These are phyloP conservation scores for Botrytis fragariae DNA, from an alignment of 2,329 filamentous ascomycete species.

Conservation along the genomic window DNA sequence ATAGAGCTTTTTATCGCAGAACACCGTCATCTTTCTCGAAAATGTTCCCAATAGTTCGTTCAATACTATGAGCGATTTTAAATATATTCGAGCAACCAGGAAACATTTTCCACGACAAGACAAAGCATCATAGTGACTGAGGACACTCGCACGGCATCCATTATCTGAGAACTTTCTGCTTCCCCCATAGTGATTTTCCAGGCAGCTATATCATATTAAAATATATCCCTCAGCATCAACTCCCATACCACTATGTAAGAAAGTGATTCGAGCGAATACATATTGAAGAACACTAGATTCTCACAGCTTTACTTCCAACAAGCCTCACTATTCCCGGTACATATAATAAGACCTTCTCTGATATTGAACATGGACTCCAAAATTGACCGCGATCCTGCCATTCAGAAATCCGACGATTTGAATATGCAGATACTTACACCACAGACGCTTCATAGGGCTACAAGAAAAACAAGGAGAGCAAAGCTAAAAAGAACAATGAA, in stretches of 20 bases:
- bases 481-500: too few relatives aligned
- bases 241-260: background rate
- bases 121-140: background rate
- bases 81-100: background rate
- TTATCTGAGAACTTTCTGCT: background rate
- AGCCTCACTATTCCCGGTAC: background rate
- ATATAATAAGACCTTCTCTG: rapidly evolving
- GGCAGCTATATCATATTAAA: rapidly evolving
- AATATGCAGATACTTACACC: background rate
- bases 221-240: rapidly evolving
- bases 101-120: background rate
- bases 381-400: background rate
- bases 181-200: background rate
- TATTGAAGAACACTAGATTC: background rate
- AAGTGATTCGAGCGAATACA: background rate
- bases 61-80: rapidly evolving
- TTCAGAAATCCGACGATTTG: background rate
- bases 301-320: background rate
- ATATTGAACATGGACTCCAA: background rate
- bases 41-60: background rate
- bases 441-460: too few relatives aligned
- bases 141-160: background rate
- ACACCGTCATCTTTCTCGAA: rapidly evolving
- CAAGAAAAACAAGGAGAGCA: too few relatives aligned
- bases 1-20: rapidly evolving